Conservation (phyloP, 768 basidiomycete genomes). For the Amanita rimosa region DNA sequence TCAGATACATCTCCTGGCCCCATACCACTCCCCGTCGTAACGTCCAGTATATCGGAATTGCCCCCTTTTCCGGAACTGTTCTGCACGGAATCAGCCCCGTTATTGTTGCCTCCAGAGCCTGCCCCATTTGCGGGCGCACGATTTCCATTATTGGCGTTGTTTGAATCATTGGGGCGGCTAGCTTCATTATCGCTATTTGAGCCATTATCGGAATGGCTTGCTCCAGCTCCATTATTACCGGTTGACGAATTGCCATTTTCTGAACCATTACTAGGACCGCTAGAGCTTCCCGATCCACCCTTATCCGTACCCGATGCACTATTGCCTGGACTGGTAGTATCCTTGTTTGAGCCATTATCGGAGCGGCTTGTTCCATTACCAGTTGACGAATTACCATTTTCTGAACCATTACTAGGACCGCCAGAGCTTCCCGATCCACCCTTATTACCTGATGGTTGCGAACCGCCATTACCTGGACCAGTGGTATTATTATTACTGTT, state of each 20-base stretch:
- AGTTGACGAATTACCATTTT: too few species aligned
- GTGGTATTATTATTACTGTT: background rate
- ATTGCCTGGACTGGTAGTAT: background rate
- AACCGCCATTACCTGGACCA: background rate
- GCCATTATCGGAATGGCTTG: background rate
- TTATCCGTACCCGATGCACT: background rate
- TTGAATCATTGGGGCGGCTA: background rate
- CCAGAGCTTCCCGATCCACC: too few species aligned
- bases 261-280: too few species aligned
- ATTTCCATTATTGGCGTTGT: background rate
- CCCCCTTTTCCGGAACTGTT: background rate
- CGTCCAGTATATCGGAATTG: background rate
- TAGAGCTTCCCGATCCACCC: too few species aligned
- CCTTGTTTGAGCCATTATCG: background rate
- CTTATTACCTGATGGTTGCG: background rate
- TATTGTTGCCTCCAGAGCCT: background rate
- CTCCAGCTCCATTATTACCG: too few species aligned
- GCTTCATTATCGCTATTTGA: background rate
- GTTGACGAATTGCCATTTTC: too few species aligned
- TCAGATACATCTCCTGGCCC: background rate
- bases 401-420: too few species aligned
- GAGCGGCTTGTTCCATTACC: too few species aligned
- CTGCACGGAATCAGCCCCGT: background rate
- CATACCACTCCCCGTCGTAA: background rate
- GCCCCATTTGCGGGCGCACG: background rate